Evolutionary conservation across 2,329 filamentous ascomycete species (phyloP), one percentile per base, ranked within the genome.

Genomic region (Neonectria sp.): DNA sequence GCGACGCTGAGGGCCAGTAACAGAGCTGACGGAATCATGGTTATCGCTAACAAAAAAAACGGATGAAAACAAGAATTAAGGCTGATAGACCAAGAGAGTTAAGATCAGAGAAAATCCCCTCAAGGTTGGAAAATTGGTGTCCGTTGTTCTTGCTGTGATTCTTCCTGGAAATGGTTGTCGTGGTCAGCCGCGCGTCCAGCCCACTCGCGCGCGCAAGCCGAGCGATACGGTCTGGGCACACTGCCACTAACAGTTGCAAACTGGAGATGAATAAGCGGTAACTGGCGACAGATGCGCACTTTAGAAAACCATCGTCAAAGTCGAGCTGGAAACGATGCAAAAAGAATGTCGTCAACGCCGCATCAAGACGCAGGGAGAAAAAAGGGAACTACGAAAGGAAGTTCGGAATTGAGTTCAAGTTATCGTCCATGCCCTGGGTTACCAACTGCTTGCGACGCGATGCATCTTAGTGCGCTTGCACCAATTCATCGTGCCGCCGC

Each of bases 221-320:
- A 37, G 12, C 15, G 37, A 40, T 40, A 40, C 17, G 37, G 37
- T 40, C 37, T n/a, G 15, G 37, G 37, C 35, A 37, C 33, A 37
- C 35, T 37, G 35, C 15, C 35, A 57, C 64, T 68, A 37, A 48
- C 29, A 37, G 5, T 29, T 17, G 49, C 52, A 55, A 55, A 55
- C 63, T 37, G 9, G 21, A 69, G 69, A 72, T 76, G 75, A 71
- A 71, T 72, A 72, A 73, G 61, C 58, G 27, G 9, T 21, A 31
- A 29, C 52, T 33, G 17, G 49, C 11, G 17, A 52, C 29, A 21
- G 17, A 27, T 52, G n/a, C 25, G n/a, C 31, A 15, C 49, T n/a
- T 24, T 35, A 24, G 13, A 53, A 11, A 24, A 37, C 29, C 24
- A 24, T 24, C 3, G 3, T 25, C 13, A 21, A 43, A 9, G n/a